phyloP scores from a whole-genome alignment of 1,284 basidiomycete species.

The Heliocybe sulcata region DNA sequence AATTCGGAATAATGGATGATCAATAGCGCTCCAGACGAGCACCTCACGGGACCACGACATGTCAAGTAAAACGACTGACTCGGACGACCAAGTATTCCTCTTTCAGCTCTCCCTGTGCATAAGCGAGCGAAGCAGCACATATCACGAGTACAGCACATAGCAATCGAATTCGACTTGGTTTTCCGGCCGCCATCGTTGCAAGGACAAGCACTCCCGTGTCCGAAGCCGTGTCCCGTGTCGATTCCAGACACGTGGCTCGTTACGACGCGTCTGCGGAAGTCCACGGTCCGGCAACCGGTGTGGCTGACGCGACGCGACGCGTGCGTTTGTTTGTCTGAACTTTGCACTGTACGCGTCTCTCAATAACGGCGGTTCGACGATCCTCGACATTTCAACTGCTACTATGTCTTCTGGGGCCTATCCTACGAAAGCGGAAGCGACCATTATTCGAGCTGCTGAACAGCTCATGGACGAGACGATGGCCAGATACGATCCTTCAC shows the following conservation, averaged over 20 bases:
- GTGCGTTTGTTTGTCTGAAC: too few relatives aligned
- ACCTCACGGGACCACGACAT: neutral
- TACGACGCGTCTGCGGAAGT: neutral
- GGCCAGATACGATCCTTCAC: slow-evolving; percentile 84
- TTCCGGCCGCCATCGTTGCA: neutral
- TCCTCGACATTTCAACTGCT: neutral
- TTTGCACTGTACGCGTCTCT: too few relatives aligned
- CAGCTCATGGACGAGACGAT: slow-evolving; percentile 70
- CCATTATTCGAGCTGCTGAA: slow-evolving; percentile 54
- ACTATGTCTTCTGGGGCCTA: slow-evolving; percentile 14
- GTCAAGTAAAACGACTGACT: neutral
- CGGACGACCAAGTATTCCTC: neutral
- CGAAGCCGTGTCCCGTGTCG: neutral
- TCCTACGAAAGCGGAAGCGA: slow-evolving; percentile 29
- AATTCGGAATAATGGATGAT: neutral
- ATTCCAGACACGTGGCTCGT: neutral
- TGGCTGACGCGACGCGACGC: too few relatives aligned
- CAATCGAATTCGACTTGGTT: neutral
- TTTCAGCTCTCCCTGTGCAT: neutral
- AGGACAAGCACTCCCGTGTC: neutral
- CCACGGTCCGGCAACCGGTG: too few relatives aligned
- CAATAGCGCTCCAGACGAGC: neutral
- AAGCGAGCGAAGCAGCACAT: neutral
- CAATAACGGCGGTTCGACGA: too few relatives aligned
- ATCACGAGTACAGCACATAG: neutral